Conservation (phyloP, 805 yeast genomes). For the Metschnikowia henanensis region DNA sequence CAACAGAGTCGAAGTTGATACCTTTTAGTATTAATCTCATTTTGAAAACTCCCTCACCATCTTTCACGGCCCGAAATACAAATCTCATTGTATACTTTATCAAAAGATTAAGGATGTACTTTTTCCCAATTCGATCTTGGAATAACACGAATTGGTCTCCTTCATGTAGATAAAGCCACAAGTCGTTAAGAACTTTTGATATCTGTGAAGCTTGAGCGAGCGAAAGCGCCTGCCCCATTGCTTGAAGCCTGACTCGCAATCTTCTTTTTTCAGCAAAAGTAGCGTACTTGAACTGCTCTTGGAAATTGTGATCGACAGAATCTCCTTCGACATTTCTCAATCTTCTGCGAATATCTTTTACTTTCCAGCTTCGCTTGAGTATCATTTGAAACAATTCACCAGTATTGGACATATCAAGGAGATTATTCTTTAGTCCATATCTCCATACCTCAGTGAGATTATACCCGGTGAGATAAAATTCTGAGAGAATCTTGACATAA, state of each 20-base stretch:
- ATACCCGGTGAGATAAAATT: conserved; percentile 10
- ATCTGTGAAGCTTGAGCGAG: conserved; percentile 19
- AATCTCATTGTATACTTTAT: conserved; percentile 23
- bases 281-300: conserved; percentile 15
- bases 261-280: conserved; percentile 21
- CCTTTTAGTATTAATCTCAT: conserved; percentile 22
- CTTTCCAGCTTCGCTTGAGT: conserved; percentile 15
- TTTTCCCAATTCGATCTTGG: conserved; percentile 14
- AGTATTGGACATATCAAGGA: conserved; percentile 10
- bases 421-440: conserved; percentile 13
- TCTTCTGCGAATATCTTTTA: conserved; percentile 4
- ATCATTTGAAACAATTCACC: conserved; percentile 15
- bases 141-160: conserved; percentile 12
- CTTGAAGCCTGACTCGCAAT: conserved; percentile 28
- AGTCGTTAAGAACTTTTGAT: conserved; percentile 19
- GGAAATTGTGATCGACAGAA: conserved; percentile 14
- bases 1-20: conserved; percentile 16
- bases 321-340: neutral
- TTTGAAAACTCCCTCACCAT: conserved; percentile 18
- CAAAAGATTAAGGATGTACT: conserved; percentile 22
- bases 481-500: neutral
- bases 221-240: conserved; percentile 32
- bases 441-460: conserved; percentile 17
- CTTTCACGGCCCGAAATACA: conserved; percentile 10
- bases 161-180: conserved; percentile 1